phyloP scores from a whole-genome alignment of 2,329 filamentous ascomycete genomes.

The Leptographium lundbergii region DNA sequence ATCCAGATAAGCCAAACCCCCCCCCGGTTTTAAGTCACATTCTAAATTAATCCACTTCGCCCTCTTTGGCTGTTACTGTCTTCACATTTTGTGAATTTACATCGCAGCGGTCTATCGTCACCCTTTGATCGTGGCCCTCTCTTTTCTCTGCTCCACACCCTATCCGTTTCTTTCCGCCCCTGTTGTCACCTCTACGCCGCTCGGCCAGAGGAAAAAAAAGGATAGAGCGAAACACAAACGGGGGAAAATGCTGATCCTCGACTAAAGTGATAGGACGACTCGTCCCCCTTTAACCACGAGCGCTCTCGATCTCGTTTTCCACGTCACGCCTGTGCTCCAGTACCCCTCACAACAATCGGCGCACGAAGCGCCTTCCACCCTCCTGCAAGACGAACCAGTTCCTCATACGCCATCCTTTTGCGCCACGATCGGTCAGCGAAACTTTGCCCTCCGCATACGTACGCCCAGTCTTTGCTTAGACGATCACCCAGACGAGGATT shows the following conservation, averaged over 20 bases:
- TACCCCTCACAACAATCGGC: neutral
- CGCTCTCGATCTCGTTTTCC: neutral
- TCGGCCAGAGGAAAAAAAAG: neutral
- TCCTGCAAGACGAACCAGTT: neutral
- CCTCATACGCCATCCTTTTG: neutral
- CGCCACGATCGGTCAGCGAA: neutral
- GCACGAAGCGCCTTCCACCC: neutral
- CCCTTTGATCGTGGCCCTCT: neutral
- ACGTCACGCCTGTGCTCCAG: neutral
- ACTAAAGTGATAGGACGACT: constrained; percentile 1
- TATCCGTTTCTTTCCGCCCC: neutral
- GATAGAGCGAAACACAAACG: neutral
- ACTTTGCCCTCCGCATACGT: neutral
- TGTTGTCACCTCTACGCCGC: neutral
- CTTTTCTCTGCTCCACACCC: neutral
- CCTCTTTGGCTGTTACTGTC: neutral
- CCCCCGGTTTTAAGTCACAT: neutral
- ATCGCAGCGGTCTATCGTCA: constrained; percentile 2
- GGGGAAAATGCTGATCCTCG: constrained; percentile 1
- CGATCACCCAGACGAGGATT: neutral
- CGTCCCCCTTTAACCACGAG: constrained; percentile 3
- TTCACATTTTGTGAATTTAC: neutral
- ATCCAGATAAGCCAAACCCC: neutral
- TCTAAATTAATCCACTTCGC: neutral
- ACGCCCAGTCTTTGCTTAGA: neutral